Evolutionary conservation across 228 moss, liverwort and hornwort genomes (phyloP).

Genomic region (Sphagnum fallax): DNA sequence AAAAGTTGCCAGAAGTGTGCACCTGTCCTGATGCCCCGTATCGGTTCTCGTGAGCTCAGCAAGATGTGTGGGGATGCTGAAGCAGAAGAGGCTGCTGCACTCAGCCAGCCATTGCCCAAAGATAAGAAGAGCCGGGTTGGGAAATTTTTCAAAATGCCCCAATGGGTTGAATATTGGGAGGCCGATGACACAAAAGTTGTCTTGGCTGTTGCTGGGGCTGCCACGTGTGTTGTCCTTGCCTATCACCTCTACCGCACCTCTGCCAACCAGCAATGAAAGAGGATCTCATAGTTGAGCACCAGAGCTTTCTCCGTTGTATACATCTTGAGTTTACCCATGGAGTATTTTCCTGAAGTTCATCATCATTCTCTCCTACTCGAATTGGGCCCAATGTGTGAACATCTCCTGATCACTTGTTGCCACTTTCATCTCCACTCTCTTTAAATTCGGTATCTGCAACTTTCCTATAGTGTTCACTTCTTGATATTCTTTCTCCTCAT

Average conservation of each 20-base stretch:
- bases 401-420: too few relatives aligned
- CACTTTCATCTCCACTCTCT: too few relatives aligned
- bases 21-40: constrained; percentile 33
- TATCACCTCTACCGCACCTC: constrained; percentile 41
- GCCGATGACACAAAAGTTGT: constrained; percentile 61
- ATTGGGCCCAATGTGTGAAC: too few relatives aligned
- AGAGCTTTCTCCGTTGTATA: too few relatives aligned
- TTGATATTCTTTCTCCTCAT: too few relatives aligned
- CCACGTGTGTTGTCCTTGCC: constrained; percentile 46
- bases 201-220: constrained; percentile 60
- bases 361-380: too few relatives aligned
- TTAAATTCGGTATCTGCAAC: too few relatives aligned
- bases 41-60: constrained; percentile 57
- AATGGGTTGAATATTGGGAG: constrained; percentile 80
- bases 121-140: constrained; percentile 37
- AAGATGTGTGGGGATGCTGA: constrained; percentile 53
- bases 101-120: constrained; percentile 9
- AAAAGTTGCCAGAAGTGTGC: background rate
- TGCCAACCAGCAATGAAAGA: constrained; percentile 10
- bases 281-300: too few relatives aligned
- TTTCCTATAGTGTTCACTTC: too few relatives aligned
- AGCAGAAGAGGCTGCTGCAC: constrained; percentile 36
- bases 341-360: too few relatives aligned
- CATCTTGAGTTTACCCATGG: too few relatives aligned
- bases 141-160: constrained; percentile 52